Base-by-base conservation (phyloP, 2,329 filamentous ascomycete species). In the Aspergillus caelatus region DNA sequence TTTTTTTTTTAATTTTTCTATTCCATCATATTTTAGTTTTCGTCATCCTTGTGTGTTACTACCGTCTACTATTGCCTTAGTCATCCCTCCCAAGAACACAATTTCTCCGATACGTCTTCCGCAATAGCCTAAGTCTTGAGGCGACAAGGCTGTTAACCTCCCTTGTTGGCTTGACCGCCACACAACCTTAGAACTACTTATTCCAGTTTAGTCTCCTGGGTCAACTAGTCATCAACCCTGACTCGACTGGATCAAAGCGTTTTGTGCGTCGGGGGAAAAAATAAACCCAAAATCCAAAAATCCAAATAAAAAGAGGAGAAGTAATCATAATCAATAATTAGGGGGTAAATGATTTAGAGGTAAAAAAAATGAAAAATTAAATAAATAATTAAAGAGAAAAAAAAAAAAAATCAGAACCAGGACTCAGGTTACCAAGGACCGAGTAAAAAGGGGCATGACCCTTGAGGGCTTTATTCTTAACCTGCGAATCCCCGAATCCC, bases 391-490 rank as follows among this genome's bases (percentile, higher is more conserved):
- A 48, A 48, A 28, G 3, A 14, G 8, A 36, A 54, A 23, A 8
- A 14, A 36, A 54, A 23, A 8, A 7, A 54, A 54, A 16, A 23
- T 9, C 21, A 39, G 12, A 48, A 48, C n/a, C 57, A 59, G 46
- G 57, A 59, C 46, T 28, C 11, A 26, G 11, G 34, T 28, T 59
- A 59, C 57, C 16, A 8, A 30, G 23, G n/a, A 19, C 2, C 7
- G 30, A 34, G 57, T 59, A 59, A 30, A 59, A 59, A n/a, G 9
- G 46, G 46, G 57, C 57, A 59, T 59, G 34, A 11, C 19, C 45
- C 48, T 34, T 28, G 28, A 52, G 23, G 16, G 39, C 4, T 34
- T 41, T n/a, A 9, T 41, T 19, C 39, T n/a, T 7, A n/a, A 16
- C n/a, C 23, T 12, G 11, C 41, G 39, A 21, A 45, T 41, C n/a